phyloP scores from a whole-genome alignment of 441 rosid species.

The Adansonia gregorii region DNA sequence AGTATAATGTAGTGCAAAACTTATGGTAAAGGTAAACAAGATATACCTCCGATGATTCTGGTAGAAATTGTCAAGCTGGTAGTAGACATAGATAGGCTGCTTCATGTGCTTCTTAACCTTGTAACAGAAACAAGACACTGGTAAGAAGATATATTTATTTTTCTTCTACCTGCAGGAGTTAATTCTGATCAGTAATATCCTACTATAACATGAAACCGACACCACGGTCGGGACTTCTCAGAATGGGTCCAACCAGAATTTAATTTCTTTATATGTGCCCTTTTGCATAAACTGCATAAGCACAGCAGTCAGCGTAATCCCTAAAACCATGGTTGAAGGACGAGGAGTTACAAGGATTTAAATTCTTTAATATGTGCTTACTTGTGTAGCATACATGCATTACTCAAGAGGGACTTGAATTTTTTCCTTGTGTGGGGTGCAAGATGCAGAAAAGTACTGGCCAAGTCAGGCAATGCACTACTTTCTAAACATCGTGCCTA shows the following conservation, averaged over 20 bases:
- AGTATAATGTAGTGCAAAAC: not conserved
- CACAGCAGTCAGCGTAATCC: not conserved
- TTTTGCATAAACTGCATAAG: not conserved
- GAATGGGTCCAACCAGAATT: not conserved
- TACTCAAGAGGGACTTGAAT: not conserved
- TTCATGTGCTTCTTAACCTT: conserved; percentile 83
- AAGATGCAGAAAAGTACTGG: no score
- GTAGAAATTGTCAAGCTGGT: conserved; percentile 95
- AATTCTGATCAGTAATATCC: not conserved
- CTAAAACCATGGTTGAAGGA: not conserved
- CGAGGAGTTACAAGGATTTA: not conserved
- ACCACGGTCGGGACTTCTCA: not conserved
- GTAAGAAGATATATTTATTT: conserved; percentile 7
- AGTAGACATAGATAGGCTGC: conserved; percentile 80
- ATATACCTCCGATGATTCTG: conserved; percentile 94
- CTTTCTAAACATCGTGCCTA: no score
- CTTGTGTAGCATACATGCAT: not conserved
- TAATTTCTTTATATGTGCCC: not conserved
- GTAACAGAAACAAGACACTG: conserved; percentile 32
- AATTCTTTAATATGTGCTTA: not conserved
- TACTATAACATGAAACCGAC: not conserved
- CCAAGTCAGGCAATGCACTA: no score
- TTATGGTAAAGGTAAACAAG: conserved; percentile 13
- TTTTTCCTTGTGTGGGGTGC: no score
- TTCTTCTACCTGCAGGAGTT: not conserved